Conservation (phyloP, 176 grass and related monocot genomes). For the Raddia guianensis region DNA sequence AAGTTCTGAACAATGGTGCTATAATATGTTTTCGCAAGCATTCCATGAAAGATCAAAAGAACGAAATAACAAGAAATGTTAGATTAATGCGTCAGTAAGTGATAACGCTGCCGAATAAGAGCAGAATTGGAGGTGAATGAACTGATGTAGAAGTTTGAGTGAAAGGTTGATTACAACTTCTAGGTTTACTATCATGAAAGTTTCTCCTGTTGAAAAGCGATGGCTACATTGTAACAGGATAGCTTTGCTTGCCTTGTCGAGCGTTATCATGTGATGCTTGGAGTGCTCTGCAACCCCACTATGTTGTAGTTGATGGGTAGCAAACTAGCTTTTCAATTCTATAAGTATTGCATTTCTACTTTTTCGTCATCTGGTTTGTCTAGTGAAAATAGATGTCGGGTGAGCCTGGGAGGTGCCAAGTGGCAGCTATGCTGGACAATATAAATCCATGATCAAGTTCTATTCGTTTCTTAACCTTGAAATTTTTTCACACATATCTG, state of each 20-base stretch:
- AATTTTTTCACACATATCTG: neutral
- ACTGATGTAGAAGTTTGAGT: constrained; percentile 6
- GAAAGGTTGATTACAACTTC: constrained; percentile 8
- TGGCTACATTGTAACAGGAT: constrained; percentile 34
- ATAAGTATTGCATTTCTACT: constrained; percentile 29
- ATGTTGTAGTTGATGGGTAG: constrained; percentile 43
- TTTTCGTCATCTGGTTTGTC: constrained; percentile 4
- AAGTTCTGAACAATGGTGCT: neutral
- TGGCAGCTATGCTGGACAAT: neutral
- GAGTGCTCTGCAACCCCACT: constrained; percentile 40
- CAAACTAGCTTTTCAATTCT: constrained; percentile 38
- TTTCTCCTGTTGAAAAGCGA: constrained; percentile 19
- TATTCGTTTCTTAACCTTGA: constrained; percentile 23
- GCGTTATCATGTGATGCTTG: constrained; percentile 45
- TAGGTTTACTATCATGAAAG: constrained; percentile 18
- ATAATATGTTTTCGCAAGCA: neutral
- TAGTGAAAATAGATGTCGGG: constrained; percentile 12
- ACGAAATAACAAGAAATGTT: neutral
- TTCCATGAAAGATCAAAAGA: neutral
- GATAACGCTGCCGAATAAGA: neutral
- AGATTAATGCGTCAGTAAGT: neutral
- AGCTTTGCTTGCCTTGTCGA: constrained; percentile 46
- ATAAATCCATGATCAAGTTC: neutral
- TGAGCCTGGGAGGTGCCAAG: constrained; percentile 1
- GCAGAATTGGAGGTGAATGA: neutral